phyloP scores from a whole-genome alignment of 2,329 filamentous ascomycete species.

The Trichoderma asperellum region DNA sequence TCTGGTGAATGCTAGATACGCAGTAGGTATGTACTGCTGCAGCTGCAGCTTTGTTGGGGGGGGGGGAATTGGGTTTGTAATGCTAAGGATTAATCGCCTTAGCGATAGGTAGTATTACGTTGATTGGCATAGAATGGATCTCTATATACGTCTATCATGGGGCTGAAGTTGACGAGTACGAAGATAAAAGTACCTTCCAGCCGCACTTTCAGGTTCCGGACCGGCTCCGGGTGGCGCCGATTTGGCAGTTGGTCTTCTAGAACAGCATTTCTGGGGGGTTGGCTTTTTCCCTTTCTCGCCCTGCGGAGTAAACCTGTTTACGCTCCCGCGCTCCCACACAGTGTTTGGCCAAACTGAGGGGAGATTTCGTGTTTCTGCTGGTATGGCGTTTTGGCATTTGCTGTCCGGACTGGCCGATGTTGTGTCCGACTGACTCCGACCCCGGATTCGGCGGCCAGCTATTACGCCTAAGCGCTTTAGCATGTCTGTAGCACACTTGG shows the following conservation, averaged over 20 bases:
- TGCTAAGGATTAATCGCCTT: background rate
- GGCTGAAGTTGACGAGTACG: background rate
- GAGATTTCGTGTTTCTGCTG: background rate
- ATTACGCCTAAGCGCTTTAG: background rate
- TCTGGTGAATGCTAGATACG: background rate
- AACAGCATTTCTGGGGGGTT: background rate
- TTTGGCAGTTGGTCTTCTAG: conserved; percentile 2
- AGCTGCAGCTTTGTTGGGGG: background rate
- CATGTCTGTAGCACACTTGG: background rate
- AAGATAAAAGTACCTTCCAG: background rate
- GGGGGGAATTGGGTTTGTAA: background rate
- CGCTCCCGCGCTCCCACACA: background rate
- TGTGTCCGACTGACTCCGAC: conserved; percentile 9
- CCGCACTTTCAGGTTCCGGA: background rate
- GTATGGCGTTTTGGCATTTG: background rate
- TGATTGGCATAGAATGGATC: background rate
- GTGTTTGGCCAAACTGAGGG: background rate
- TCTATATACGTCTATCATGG: background rate
- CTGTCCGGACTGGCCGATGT: conserved; percentile 10
- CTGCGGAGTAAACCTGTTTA: background rate
- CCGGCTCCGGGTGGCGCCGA: conserved; percentile 12
- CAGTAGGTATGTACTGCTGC: background rate
- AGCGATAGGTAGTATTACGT: background rate
- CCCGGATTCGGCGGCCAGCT: conserved; percentile 10
- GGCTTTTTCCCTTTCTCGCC: background rate